A percentile compares a stretch with the other conserved stretches of the same genome.
Evolutionary conservation across 495 filamentous ascomycete genomes (phyloP).

Genomic region (Aspergillus taichungensis): DNA sequence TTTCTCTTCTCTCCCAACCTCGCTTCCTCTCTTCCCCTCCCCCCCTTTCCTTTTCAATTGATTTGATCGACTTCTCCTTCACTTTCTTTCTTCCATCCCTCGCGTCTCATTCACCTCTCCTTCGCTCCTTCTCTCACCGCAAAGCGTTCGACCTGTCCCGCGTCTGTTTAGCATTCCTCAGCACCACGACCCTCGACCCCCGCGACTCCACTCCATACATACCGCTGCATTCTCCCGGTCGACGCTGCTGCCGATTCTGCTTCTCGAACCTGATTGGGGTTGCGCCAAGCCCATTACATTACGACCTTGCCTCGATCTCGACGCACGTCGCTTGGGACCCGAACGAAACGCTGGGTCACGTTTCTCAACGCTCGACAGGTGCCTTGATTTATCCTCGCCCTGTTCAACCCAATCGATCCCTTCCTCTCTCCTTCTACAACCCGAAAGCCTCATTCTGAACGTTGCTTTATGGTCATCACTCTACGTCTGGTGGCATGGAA

Average conservation of each 20-base stretch:
- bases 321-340: too few species aligned
- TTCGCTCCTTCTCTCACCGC: neutral
- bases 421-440: constrained; percentile 2
- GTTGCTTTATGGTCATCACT: constrained; percentile 21
- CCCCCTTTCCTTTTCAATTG: constrained; percentile 3
- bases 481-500: constrained; percentile 34
- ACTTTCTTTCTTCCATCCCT: constrained; percentile 7
- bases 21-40: constrained; percentile 7
- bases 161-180: constrained; percentile 15
- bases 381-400: neutral
- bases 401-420: neutral
- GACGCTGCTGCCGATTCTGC: constrained; percentile 7
- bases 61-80: constrained; percentile 7
- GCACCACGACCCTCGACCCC: constrained; percentile 8
- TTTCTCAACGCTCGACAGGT: too few species aligned
- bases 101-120: neutral
- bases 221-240: constrained; percentile 14
- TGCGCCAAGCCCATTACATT: neutral
- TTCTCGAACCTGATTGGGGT: constrained; percentile 2
- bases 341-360: too few species aligned
- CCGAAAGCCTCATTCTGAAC: neutral
- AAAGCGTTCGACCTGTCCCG: constrained; percentile 8
- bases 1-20: constrained; percentile 17
- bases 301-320: constrained; percentile 5
- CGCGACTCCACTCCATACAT: constrained; percentile 8